A percentile compares a stretch with the other conserved stretches of the same genome.
Conservation (phyloP, 78 protist species). For the Speleostelium caveatum region DNA sequence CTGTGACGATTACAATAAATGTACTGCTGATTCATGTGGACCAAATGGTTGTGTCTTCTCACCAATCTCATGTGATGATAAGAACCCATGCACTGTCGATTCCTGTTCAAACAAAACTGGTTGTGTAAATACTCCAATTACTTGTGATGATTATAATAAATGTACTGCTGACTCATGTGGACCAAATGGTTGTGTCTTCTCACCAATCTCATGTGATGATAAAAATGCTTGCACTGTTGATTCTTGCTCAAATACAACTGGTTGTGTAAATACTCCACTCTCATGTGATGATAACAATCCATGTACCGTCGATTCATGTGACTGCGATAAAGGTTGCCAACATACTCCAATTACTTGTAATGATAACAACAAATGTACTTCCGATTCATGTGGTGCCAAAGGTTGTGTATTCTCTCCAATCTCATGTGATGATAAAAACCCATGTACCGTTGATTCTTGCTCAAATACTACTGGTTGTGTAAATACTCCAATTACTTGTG, state of each 20-base stretch:
- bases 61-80: not conserved
- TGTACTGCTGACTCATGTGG: conserved; percentile 31
- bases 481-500: conserved; percentile 22
- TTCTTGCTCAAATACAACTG: not conserved
- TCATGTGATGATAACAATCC: too few species aligned
- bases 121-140: conserved; percentile 5
- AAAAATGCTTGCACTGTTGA: conserved; percentile 9
- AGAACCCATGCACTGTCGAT: conserved; percentile 28
- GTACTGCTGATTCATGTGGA: conserved; percentile 17
- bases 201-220: conserved; percentile 25
- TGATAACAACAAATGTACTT: too few species aligned
- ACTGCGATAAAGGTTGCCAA: conserved; percentile 16
- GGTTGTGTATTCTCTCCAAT: conserved; percentile 4
- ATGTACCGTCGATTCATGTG: conserved; percentile 24
- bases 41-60: not conserved
- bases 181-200: too few species aligned
- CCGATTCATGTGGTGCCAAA: too few species aligned
- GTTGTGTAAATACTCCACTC: too few species aligned
- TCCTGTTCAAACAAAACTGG: conserved; percentile 15
- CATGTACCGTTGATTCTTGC: conserved; percentile 37
- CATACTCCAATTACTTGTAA: conserved; percentile 15
- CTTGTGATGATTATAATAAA: conserved; percentile 4
- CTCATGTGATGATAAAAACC: conserved; percentile 6
- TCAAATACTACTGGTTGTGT: conserved; percentile 42
- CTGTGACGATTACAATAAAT: conserved; percentile 3